Base-by-base conservation (phyloP, 2,329 filamentous ascomycete genomes). In the Ophiostoma quercus region DNA sequence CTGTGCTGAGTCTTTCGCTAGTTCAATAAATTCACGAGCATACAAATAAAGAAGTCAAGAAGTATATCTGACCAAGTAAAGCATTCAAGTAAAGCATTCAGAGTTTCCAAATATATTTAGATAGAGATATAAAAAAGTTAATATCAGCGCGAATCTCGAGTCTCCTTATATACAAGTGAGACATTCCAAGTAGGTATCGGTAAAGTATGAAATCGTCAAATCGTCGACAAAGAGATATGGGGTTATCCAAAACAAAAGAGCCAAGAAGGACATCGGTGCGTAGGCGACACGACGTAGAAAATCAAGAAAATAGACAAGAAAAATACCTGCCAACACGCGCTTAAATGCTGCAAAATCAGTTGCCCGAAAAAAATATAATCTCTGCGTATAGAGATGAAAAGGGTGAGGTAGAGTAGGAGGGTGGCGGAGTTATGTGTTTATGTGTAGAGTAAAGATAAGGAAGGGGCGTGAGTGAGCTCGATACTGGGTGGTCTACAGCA, bases 1-100 rank as follows among this genome's bases (percentile, higher is more conserved):
- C 73, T 85, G 51, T 84, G 83, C 67, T 82, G 66, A 69, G 47
- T 51, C 47, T 19, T 22, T 22, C 14, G n/a, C 14, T 2, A 3
- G 2, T 4, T 0, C 3, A 1, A 51, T n/a, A 8, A 19, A n/a
- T 19, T 16, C 14, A 47, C 12, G 43, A 19, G 6, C 47, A 51
- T 19, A 19, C 16, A 51, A 25, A 1, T 14, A 3, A 25, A 57
- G 16, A 3, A 57, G 22, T n/a, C 51, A 57, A 57, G 5, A 19
- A 47, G 6, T 5, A 4, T 8, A 47, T 47, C 6, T 2, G 16
- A 19, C 19, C 7, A 19, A n/a, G 5, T 47, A n/a, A 2, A 19
- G 19, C 4, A 47, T n/a, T 8, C 19, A 47, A n/a, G 5, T 47
- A n/a, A 2, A 19, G 19, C 4, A 47, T n/a, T 8, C 19, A 47